Base-by-base conservation (phyloP, 345 rosid species). In the Syzygium aqueum region DNA sequence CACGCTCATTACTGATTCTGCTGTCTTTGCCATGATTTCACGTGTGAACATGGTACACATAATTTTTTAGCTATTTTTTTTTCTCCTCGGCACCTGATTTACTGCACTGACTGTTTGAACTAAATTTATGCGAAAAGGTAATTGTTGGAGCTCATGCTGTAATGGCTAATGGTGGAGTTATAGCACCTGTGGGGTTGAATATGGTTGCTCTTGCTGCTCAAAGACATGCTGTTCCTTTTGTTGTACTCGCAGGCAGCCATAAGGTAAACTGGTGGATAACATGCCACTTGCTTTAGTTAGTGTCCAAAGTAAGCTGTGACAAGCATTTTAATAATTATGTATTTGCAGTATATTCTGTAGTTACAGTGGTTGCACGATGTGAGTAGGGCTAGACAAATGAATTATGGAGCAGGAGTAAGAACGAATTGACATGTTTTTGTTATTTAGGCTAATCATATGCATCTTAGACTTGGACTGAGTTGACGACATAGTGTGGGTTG, bases 61-160 rank as follows among this genome's bases (percentile, higher is more conserved):
- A 37, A 43, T 2, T 54, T 53, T 86, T 88, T 50, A 56, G 61
- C 53, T 16, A 37, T 49, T 87, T 85, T 67, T 51, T 54, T 30
- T 73, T 63, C 82, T 14, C 51, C 52, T 63, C 27, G 40, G 85
- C 59, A 50, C 49, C 86, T 56, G 49, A 86, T 61, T 88, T 51
- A 85, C 89, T 86, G 46, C 85, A 49, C 23, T 59, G 50, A 77
- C 51, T 63, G 61, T 89, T 57, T 88, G 37, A 23, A 19, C 85
- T 89, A 89, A 88, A 63, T 91, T 59, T 63, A 63, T 78, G 86
- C 50, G 77, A 85, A 89, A 61, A 96, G 99, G 99, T 98, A 90
- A 98, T 96, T 77, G 97, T 98, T 87, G 99, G 99, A 90, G 98
- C 99, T 88, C 99, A 96, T 90, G 99, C 97, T 85, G 98, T 98